phyloP scores from a whole-genome alignment of 2,329 filamentous ascomycete genomes.

The Septoria linicola region DNA sequence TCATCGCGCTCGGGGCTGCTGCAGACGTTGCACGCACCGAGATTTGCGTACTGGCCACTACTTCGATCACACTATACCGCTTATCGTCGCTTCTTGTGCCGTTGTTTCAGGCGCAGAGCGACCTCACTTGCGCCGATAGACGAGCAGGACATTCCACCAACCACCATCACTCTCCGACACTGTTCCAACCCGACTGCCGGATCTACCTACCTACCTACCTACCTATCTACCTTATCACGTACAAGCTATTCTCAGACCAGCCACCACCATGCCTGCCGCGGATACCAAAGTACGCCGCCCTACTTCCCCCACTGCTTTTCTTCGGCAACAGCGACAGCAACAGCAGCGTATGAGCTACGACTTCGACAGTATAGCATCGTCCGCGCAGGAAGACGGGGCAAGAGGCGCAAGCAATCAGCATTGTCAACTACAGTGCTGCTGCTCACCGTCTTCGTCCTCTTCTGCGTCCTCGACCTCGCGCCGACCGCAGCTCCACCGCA shows the following conservation, averaged over 20 bases:
- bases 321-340: slow-evolving; percentile 13
- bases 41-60: neutral
- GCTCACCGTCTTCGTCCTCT: slow-evolving; percentile 15
- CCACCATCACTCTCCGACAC: slow-evolving; percentile 2
- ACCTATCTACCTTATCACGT: neutral
- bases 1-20: slow-evolving; percentile 7
- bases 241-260: neutral
- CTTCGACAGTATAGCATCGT: slow-evolving; percentile 1
- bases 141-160: slow-evolving; percentile 3
- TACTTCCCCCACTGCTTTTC: slow-evolving; percentile 18
- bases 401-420: neutral
- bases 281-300: slow-evolving; percentile 30
- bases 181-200: neutral
- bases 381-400: slow-evolving; percentile 3
- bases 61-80: neutral
- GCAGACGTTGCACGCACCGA: slow-evolving; percentile 1
- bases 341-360: slow-evolving; percentile 12
- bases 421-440: slow-evolving; percentile 18
- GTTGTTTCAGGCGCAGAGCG: slow-evolving; percentile 1
- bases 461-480: slow-evolving; percentile 4
- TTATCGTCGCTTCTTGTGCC: slow-evolving; percentile 1
- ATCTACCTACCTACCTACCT: neutral
- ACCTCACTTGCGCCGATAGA: slow-evolving; percentile 9
- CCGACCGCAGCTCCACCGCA: slow-evolving; percentile 22
- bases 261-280: slow-evolving; percentile 27